Evolutionary conservation across 495 filamentous ascomycete genomes (phyloP), one percentile per base, ranked within the genome.

Genomic region (Penicillium odoratum): DNA sequence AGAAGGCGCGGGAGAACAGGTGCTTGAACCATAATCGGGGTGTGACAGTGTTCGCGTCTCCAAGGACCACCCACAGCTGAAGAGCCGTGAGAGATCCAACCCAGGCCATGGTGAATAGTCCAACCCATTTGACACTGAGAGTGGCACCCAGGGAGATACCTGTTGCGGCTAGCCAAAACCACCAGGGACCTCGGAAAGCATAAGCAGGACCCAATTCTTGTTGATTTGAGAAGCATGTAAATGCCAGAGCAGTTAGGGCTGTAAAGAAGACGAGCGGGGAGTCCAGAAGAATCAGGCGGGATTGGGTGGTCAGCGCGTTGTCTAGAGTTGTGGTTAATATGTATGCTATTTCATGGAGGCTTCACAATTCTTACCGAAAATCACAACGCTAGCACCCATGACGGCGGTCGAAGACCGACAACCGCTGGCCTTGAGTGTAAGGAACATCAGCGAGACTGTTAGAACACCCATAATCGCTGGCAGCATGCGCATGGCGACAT

Each of bases 31-130:
- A 97, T 43, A 92, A 69, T 51, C 92, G 89, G 78, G 91, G 82
- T 53, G 90, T 90, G 30, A 98, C 90, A 48, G 83, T 90, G 70
- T 84, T 91, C 34, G 85, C 78, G 69, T 98, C 95, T 51, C 93
- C 94, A 40, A 97, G 86, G 44, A 98, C 74, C 58, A 96, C 85
- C 94, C 94, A 98, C 30, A 98, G 78, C 75, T 98, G 94, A 16
- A 98, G 76, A 46, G 91, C 70, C 16, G 94, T 98, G 75, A 98
- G 83, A 68, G 81, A 85, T 48, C 94, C 94, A 67, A 98, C 92
- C 94, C 94, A 98, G 21, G 93, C 94, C 71, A 97, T 97, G 45
- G 94, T 98, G 78, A 98, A 98, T 46, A 98, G 79, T 34, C 94
- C 94, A 68, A 98, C 94, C 94, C 94, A 98, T 79, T 98, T 98